Evolutionary conservation across 129 eudicot genomes (phyloP), one percentile per base, ranked within the genome.

Genomic region (Artemisia annua): DNA sequence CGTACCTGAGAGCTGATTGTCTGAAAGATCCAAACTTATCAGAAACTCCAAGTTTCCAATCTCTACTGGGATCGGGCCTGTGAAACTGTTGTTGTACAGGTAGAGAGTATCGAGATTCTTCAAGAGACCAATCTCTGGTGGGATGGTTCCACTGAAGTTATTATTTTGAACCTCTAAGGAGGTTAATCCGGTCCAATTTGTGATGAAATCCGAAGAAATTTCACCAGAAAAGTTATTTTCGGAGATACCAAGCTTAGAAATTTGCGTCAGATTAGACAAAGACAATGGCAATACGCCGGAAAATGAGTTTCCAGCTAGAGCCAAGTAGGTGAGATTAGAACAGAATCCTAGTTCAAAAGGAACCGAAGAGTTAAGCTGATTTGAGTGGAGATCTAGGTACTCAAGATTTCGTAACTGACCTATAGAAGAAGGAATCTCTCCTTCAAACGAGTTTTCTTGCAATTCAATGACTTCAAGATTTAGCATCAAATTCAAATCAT

Each of bases 321-420:
- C 86, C 74, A 89, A 76, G 81, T 17, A 79, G 10, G 78, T 75
- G 30, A 89, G 86, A 39, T 89, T 76, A 26, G 79, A 75, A 71
- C 90, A 87, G 24, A 48, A 64, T 8, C 96, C 93, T 18, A 90
- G 73, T 72, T 85, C 88, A 10, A 78, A 52, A 77, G 96, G 96
- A 67, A 87, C 79, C 7, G 80, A 69, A 20, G 91, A 85, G 70
- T 87, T 81, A 20, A 90, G 62, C 7, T 11, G 28, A 59, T 87
- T 90, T 16, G 11, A 9, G 3, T 69, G 32, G 7, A 90, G 87
- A 80, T 90, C 82, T 20, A 90, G 75, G 13, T 1, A 9, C 7
- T 72, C 66, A n/a, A 90, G 91, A 48, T 78, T 63, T 59, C 7
- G 79, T 69, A 87, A 85, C 11, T 80, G 84, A 18, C 96, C 93